phyloP scores from a whole-genome alignment of 2,329 filamentous ascomycete genomes.

The Akanthomyces muscarius region DNA sequence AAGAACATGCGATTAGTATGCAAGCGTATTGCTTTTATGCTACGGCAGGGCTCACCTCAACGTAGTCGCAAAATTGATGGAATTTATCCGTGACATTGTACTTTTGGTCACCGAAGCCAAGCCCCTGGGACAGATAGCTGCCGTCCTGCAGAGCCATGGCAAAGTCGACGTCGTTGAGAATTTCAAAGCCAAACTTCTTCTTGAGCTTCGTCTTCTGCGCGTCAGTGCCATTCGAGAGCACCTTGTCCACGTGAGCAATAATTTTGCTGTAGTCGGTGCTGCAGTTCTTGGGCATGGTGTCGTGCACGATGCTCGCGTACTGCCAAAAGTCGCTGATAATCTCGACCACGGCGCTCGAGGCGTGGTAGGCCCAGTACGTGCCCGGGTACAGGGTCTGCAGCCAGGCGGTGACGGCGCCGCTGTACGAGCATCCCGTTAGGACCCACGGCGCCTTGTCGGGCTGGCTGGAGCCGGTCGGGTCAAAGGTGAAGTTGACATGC shows the following conservation, averaged over 20 bases:
- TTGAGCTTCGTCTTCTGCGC: slow-evolving; percentile 37
- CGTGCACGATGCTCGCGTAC: slow-evolving; percentile 45
- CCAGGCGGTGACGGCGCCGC: slow-evolving; percentile 72
- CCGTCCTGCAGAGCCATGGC: slow-evolving; percentile 32
- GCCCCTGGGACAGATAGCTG: slow-evolving; percentile 34
- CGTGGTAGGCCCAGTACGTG: slow-evolving; percentile 70
- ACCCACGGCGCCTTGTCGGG: slow-evolving; percentile 66
- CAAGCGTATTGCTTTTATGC: neutral
- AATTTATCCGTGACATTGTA: slow-evolving; percentile 27
- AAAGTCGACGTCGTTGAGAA: slow-evolving; percentile 42
- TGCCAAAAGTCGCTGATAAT: slow-evolving; percentile 71
- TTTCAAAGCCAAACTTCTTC: slow-evolving; percentile 31
- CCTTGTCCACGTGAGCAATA: slow-evolving; percentile 44
- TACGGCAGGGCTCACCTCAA: slow-evolving; percentile 22
- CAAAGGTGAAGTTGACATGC: slow-evolving; percentile 63
- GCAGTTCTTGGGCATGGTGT: slow-evolving; percentile 53
- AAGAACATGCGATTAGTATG: neutral
- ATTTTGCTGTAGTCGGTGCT: slow-evolving; percentile 56
- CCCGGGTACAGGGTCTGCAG: slow-evolving; percentile 70
- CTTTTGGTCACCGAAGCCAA: slow-evolving; percentile 30
- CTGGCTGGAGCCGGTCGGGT: slow-evolving; percentile 51
- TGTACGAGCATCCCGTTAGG: slow-evolving; percentile 75
- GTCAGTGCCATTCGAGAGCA: slow-evolving; percentile 36
- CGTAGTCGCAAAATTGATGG: slow-evolving; percentile 34
- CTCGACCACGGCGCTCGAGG: slow-evolving; percentile 70